Base-by-base conservation (phyloP, 371 early-diverging fungal species). In the Lichtheimia ramosa region DNA sequence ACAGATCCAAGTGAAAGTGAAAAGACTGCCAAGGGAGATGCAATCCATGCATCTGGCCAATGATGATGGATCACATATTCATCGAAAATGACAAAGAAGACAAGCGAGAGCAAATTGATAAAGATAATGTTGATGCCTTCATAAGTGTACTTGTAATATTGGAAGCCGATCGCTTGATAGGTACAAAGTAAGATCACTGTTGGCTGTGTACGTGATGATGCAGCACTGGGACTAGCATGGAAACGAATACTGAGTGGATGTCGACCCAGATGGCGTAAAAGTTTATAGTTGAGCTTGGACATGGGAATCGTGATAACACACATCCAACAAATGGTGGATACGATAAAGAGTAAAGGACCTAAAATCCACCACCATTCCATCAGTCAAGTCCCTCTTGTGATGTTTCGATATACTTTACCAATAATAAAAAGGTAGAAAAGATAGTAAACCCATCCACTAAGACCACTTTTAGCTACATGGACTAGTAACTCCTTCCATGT, bases 101-200 rank as follows among this genome's bases (percentile, higher is more conserved):
- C 92, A 14, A 96, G 73, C 1, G 89, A 84, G 28, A 96, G 71
- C 70, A 96, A 71, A 74, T 98, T 96, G 81, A 97, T 91, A 63
- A 98, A 91, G 59, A 96, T 86, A 56, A 98, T 94, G 76, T 97
- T 98, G 80, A 95, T 89, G 18, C 97, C 98, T 61, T 96, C 95
- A 46, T 92, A 85, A 21, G 97, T 97, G 73, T 95, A 96, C 75
- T 92, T 92, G 84, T 91, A 92, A 74, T 94, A 94, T 68, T 88
- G 87, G 63, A 87, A 75, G 14, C 94, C 95, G 48, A 89, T 77
- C 0, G 92, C 92, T 25, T 89, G 83, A 65, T 87, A 88, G 0
- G 91, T 89, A 69, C 92, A 93, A 40, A 93, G 73, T 21, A 93
- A 66, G 43, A 92, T 87, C 58, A 81, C 74, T 16, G 82, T 79